Conservation (phyloP, 768 basidiomycete species). For the Paxillus ammoniavirescens region DNA sequence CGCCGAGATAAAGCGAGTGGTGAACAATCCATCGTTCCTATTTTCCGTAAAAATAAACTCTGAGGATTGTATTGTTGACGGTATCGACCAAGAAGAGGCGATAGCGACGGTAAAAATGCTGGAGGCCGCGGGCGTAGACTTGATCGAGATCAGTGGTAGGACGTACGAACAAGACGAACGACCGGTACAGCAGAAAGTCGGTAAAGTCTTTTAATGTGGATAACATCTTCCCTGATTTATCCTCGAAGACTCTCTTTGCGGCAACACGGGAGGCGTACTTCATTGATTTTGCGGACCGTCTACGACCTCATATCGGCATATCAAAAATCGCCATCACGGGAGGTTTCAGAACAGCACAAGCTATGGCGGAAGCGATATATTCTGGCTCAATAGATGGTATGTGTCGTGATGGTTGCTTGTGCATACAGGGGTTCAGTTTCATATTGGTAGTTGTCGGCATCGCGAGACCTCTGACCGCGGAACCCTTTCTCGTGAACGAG, state of each 20-base stretch:
- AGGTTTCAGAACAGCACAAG: slow-evolving; percentile 27
- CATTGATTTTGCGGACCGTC: slow-evolving; percentile 28
- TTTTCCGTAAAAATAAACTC: slow-evolving; percentile 36
- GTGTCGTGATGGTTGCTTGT: slow-evolving; percentile 1
- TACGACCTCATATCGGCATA: slow-evolving; percentile 22
- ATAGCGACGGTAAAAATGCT: slow-evolving; percentile 28
- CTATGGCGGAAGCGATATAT: slow-evolving; percentile 29
- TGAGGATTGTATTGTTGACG: slow-evolving; percentile 26
- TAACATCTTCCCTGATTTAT: background rate
- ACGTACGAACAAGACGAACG: slow-evolving; percentile 29
- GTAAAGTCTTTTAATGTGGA: background rate
- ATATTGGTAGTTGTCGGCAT: slow-evolving; percentile 26
- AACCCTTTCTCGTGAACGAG: slow-evolving; percentile 29
- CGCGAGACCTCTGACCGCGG: slow-evolving; percentile 29
- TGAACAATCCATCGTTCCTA: slow-evolving; percentile 31
- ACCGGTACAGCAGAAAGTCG: slow-evolving; percentile 9
- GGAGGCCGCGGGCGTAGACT: slow-evolving; percentile 35
- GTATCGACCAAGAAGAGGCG: slow-evolving; percentile 34
- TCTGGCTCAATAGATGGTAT: slow-evolving; percentile 25
- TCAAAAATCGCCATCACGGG: slow-evolving; percentile 31
- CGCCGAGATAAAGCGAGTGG: slow-evolving; percentile 39
- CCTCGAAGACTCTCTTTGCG: slow-evolving; percentile 10
- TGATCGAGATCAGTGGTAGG: slow-evolving; percentile 43
- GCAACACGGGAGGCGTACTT: slow-evolving; percentile 29
- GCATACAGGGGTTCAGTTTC: background rate